Evolutionary conservation across 108 stramenopile species (phyloP), one percentile per base, ranked within the genome.

Genomic region (Nannochloropsis gaditana): DNA sequence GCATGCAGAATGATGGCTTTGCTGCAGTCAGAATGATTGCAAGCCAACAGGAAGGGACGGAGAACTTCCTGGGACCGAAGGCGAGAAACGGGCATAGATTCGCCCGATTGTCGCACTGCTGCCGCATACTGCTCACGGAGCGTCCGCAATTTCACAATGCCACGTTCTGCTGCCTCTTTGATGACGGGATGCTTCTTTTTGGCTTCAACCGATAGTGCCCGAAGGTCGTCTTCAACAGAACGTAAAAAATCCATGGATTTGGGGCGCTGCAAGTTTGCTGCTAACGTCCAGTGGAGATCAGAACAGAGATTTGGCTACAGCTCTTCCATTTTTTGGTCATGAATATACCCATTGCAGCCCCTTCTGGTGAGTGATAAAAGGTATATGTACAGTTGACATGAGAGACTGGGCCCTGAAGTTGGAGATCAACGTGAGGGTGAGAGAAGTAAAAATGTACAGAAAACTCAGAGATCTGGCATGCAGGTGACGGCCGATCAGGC

Each of bases 21-120:
- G 11, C 84, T 43, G 10, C 89, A 89, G 15, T 87, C 89, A 42
- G 81, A 43, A 44, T 90, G 90, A 79, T 90, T 90, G 87, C 90
- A 90, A n/a, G 90, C 90, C 43, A 90, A 85, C 6, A 90, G 87
- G 50, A 90, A 90, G 9, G 90, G 90, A 11, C 90, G 83, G 17
- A 90, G 85, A 9, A 90, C 87, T 42, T 90, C 90, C 87, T 90
- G 89, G 41, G 87, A 87, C 41, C 88, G 43, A 43, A 89, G 85
- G 85, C 85, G 85, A 44, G 84, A 82, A 21, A 89, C 42, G 44
- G 88, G 88, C 9, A 85, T 85, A 31, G 85, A 83, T n/a, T 85
- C 82, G 1, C 88, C 88, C 47, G 86, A 85, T 83, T 82, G 82
- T 43, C 88, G 79, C 6, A 89, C 45, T 15, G 88, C 88, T 43